phyloP scores from a whole-genome alignment of 2,329 filamentous ascomycete species.

The Huntiella decipiens region DNA sequence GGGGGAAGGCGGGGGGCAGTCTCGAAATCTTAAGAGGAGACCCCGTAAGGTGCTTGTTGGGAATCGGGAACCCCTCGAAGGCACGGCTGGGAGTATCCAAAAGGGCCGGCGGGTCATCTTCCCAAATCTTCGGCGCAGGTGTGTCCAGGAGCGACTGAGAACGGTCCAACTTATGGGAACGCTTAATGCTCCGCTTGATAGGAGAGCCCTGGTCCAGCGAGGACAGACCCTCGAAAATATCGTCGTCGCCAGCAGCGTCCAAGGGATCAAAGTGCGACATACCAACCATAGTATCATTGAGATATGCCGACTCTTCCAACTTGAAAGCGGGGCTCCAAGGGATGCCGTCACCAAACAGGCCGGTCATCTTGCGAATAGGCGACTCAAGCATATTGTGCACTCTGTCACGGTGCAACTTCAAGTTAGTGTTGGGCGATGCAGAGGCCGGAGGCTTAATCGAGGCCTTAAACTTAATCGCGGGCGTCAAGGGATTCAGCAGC shows the following conservation, averaged over 20 bases:
- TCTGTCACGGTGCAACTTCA: slow-evolving; percentile 69
- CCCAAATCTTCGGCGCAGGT: slow-evolving; percentile 10
- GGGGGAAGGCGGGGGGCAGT: slow-evolving; percentile 6
- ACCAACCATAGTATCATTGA: slow-evolving; percentile 22
- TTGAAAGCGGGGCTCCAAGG: slow-evolving; percentile 48
- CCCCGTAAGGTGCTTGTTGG: slow-evolving; percentile 27
- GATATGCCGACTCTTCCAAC: slow-evolving; percentile 37
- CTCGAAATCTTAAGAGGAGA: slow-evolving; percentile 11
- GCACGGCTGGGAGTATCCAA: slow-evolving; percentile 10
- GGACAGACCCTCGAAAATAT: slow-evolving; percentile 19
- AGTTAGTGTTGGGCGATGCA: slow-evolving; percentile 80
- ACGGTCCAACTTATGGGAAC: slow-evolving; percentile 39
- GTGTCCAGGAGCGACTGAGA: slow-evolving; percentile 27
- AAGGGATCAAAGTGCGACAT: slow-evolving; percentile 44
- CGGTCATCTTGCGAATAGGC: slow-evolving; percentile 34
- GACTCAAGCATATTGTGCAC: slow-evolving; percentile 69
- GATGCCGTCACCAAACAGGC: slow-evolving; percentile 23
- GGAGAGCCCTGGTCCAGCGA: slow-evolving; percentile 41
- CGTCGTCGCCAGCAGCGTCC: slow-evolving; percentile 18
- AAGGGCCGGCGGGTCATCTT: slow-evolving; percentile 5
- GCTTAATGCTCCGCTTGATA: slow-evolving; percentile 41
- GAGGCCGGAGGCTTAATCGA: slow-evolving; percentile 44
- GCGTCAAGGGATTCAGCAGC: slow-evolving; percentile 61
- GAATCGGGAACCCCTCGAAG: slow-evolving; percentile 27
- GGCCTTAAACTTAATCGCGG: slow-evolving; percentile 61